phyloP scores from a whole-genome alignment of 371 early-diverging fungal genomes.

The Rhizopus delemar region DNA sequence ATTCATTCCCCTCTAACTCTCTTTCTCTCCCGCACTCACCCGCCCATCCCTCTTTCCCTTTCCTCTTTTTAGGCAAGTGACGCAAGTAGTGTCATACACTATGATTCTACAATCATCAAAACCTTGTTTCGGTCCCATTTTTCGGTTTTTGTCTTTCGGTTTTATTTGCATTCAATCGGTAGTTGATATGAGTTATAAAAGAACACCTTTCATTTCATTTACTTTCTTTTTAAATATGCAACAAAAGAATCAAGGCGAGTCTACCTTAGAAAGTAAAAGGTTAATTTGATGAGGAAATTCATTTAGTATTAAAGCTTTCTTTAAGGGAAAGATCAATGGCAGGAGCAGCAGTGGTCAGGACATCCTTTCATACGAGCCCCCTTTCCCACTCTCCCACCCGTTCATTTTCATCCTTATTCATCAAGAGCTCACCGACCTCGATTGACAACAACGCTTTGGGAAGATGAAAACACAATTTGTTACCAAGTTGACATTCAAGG shows the following conservation, averaged over 20 bases:
- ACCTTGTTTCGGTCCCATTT: neutral
- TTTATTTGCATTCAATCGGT: neutral
- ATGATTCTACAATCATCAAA: neutral
- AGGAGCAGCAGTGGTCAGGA: neutral
- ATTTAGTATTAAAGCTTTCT: no score
- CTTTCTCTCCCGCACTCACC: neutral
- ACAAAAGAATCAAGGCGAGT: neutral
- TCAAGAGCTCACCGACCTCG: no score
- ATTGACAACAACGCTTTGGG: no score
- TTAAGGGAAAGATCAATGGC: neutral
- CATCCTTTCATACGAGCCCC: neutral
- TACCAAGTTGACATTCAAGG: conserved; percentile 79
- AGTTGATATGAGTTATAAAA: neutral
- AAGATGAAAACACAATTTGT: conserved; percentile 35
- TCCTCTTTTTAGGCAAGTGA: neutral
- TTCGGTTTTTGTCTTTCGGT: neutral
- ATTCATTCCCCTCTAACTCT: neutral
- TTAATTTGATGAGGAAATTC: no score
- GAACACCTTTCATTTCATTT: neutral
- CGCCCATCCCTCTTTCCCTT: neutral
- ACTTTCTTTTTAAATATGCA: neutral
- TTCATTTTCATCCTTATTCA: conserved; percentile 19
- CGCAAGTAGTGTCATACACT: neutral
- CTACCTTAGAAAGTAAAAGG: neutral
- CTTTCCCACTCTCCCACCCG: neutral